Percentiles rank a stretch among this genome's conserved stretches.
Conservation (phyloP, 306 rosid species). For the Trifolium repens region DNA sequence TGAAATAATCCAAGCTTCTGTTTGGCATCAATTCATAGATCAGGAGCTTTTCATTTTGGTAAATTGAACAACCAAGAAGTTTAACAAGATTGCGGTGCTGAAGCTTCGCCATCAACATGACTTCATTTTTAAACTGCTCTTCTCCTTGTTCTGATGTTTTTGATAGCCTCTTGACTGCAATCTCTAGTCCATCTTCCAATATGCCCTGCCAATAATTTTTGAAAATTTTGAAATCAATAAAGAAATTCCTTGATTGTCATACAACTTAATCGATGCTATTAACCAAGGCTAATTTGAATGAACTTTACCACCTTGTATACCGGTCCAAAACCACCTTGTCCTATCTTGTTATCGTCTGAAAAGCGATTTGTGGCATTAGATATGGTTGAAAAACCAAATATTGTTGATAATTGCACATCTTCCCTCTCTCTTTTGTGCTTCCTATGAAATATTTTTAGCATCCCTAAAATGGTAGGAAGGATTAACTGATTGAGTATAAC, state of each 20-base stretch:
- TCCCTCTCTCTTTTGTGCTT: constrained; percentile 9
- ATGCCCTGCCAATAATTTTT: background rate
- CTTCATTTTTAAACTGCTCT: constrained; percentile 34
- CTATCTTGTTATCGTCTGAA: background rate
- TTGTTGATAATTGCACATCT: background rate
- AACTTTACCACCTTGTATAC: constrained; percentile 16
- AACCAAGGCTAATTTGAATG: background rate
- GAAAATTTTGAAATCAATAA: background rate
- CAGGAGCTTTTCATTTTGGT: constrained; percentile 22
- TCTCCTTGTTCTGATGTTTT: constrained; percentile 3
- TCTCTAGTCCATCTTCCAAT: constrained; percentile 11
- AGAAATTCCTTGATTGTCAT: background rate
- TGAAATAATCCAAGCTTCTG: constrained; percentile 30
- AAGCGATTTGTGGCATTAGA: constrained; percentile 17
- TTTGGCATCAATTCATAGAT: constrained; percentile 37
- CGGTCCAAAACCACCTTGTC: constrained; percentile 23
- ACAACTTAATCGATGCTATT: too few relatives aligned
- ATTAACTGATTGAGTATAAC: background rate
- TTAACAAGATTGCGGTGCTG: constrained; percentile 37
- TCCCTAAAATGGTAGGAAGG: background rate
- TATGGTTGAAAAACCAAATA: constrained; percentile 20
- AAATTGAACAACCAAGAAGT: constrained; percentile 36
- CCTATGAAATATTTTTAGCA: background rate
- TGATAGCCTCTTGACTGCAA: constrained; percentile 13
- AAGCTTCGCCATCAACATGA: constrained; percentile 36